Percentiles rank a stretch among this genome's conserved stretches.
These are phyloP conservation scores for Macrotyloma uniflorum DNA, from an alignment of 306 rosid genomes.

Conservation along the genomic window DNA sequence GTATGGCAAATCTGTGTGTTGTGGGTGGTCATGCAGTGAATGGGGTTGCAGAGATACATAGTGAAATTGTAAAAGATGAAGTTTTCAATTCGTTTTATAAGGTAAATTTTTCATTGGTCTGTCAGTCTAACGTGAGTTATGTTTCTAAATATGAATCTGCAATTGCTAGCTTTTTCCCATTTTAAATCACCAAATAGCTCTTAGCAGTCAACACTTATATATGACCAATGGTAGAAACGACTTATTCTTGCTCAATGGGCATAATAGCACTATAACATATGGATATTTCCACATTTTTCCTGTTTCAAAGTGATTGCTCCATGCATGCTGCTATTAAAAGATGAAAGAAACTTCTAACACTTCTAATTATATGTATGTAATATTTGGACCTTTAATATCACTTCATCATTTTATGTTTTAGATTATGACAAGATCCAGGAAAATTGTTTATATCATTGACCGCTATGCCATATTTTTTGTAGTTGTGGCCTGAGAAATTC, in stretches of 20 bases:
- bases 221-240: neutral
- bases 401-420: slow-evolving; percentile 4
- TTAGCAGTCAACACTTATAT: slow-evolving; percentile 21
- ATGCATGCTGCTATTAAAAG: neutral
- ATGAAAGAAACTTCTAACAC: neutral
- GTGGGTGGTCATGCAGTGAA: slow-evolving; percentile 98
- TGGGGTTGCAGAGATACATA: slow-evolving; percentile 98
- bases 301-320: slow-evolving; percentile 25
- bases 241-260: slow-evolving; percentile 15
- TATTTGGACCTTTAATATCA: neutral
- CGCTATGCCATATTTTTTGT: slow-evolving; percentile 46
- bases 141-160: slow-evolving; percentile 9
- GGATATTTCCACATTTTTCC: slow-evolving; percentile 20
- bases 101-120: slow-evolving; percentile 49
- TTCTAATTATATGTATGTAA: neutral
- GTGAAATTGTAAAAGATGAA: slow-evolving; percentile 92
- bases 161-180: neutral
- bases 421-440: slow-evolving; percentile 25
- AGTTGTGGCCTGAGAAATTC: slow-evolving; percentile 97
- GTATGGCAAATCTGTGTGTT: slow-evolving; percentile 96
- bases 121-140: slow-evolving; percentile 15
- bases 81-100: slow-evolving; percentile 87
- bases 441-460: slow-evolving; percentile 34
- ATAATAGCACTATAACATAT: neutral
- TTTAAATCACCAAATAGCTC: slow-evolving; percentile 1